Evolutionary conservation across 2,329 filamentous ascomycete species (phyloP).

Genomic region (Rutstroemia sp.): DNA sequence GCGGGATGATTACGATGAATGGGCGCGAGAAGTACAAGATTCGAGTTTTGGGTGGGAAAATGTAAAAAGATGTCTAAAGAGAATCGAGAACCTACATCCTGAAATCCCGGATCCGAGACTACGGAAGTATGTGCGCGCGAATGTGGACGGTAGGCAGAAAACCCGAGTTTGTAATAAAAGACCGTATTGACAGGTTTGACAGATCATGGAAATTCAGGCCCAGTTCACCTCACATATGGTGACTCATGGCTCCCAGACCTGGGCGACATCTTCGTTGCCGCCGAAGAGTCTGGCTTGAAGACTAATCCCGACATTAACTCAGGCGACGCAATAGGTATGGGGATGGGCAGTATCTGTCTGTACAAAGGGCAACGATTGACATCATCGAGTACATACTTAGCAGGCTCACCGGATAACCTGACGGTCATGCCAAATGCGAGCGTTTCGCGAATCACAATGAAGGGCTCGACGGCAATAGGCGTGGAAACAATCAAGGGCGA

Average conservation of each 20-base stretch:
- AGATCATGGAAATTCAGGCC: background rate
- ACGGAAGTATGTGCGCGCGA: constrained; percentile 4
- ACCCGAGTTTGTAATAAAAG: background rate
- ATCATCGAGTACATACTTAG: background rate
- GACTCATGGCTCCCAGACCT: constrained; percentile 41
- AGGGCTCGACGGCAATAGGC: background rate
- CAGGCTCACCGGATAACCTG: background rate
- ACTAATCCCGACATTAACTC: constrained; percentile 49
- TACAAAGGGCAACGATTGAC: constrained; percentile 34
- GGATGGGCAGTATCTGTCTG: constrained; percentile 40
- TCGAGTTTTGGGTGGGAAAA: constrained; percentile 37
- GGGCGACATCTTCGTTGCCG: constrained; percentile 36
- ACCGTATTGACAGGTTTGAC: background rate
- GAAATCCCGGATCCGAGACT: background rate
- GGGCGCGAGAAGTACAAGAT: constrained; percentile 18
- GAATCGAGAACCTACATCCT: constrained; percentile 31
- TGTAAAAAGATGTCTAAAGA: constrained; percentile 40
- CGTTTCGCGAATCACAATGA: background rate
- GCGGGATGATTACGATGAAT: constrained; percentile 43
- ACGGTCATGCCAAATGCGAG: background rate
- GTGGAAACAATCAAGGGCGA: background rate
- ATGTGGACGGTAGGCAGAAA: background rate
- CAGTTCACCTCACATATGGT: constrained; percentile 30
- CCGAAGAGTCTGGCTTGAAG: constrained; percentile 39
- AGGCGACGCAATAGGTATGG: constrained; percentile 49